Base-by-base conservation (phyloP, 2,329 filamentous ascomycete species). In the Triangularia verruculosa region DNA sequence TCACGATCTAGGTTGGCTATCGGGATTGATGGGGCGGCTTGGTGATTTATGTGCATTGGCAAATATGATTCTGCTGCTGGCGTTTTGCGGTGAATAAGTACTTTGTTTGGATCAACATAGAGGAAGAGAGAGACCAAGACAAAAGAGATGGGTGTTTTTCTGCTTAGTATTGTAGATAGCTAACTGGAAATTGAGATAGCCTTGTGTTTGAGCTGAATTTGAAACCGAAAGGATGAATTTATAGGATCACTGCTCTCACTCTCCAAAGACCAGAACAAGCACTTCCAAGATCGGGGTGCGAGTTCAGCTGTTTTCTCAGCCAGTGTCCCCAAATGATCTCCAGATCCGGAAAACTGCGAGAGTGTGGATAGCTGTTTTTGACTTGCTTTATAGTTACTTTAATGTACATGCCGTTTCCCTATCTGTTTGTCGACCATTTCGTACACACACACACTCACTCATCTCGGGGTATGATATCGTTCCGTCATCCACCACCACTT, bases 61-160 rank as follows among this genome's bases (percentile, higher is more conserved):
- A 47, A 47, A 47, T 8, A 47, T 47, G 39, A 20, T 1, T 34
- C 51, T 34, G 32, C 39, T 59, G 32, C 57, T 39, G 20, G n/a
- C 34, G 17, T 58, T 72, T 66, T 73, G 72, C 71, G 73, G 72
- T 71, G 73, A 59, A 68, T 70, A 59, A 74, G 58, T 34, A 64
- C 68, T 63, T n/a, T 66, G 68, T 47, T 20, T 47, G 39, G 39
- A 47, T 47, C n/a, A 17, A 47, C n/a, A 20, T 47, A 47, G 39
- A 47, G 39, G n/a, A n/a, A 9, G 39, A 20, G 39, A 47, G 27
- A 28, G 27, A 28, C 7, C n/a, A 47, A 47, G n/a, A 47, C n/a
- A 20, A 47, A 20, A 47, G 7, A 9, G 7, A 2, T 20, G 0
- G 7, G 5, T 2, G 2, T 47, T 47, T 47, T 20, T 7, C 30